Evolutionary conservation across 140 eudicot species (phyloP).

Genomic region (Bidens hawaiensis): DNA sequence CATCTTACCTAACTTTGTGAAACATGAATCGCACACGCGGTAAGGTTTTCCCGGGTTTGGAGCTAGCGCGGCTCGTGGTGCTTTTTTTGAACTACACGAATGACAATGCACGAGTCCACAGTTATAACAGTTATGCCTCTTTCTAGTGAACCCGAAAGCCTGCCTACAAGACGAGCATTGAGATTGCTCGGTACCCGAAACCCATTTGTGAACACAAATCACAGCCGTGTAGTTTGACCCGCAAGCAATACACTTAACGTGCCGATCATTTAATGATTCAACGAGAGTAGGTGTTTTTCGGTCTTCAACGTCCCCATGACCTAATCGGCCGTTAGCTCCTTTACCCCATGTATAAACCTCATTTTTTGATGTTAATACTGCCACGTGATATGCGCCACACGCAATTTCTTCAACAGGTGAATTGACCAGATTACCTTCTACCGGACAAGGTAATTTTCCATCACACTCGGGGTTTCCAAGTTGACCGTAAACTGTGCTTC

Average conservation of each 20-base stretch:
- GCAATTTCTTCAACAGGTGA: conserved; percentile 74
- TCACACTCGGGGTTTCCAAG: conserved; percentile 79
- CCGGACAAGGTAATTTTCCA: conserved; percentile 75
- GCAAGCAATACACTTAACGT: conserved; percentile 68
- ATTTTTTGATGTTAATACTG: conserved; percentile 72
- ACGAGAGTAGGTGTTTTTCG: conserved; percentile 69
- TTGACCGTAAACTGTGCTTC: conserved; percentile 91
- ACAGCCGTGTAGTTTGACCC: conserved; percentile 85
- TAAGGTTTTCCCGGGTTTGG: conserved; percentile 86
- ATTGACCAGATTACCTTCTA: conserved; percentile 53
- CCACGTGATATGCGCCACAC: conserved; percentile 85
- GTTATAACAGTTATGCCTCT: conserved; percentile 84
- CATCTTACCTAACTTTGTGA: conserved; percentile 58
- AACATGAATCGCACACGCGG: conserved; percentile 92
- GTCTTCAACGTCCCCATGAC: conserved; percentile 90
- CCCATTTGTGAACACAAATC: conserved; percentile 95
- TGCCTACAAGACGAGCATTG: conserved; percentile 92
- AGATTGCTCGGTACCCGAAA: conserved; percentile 90
- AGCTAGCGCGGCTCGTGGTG: conserved; percentile 79
- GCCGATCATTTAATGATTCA: conserved; percentile 79
- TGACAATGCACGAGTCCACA: conserved; percentile 95
- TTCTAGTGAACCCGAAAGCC: conserved; percentile 91
- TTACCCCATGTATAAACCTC: conserved; percentile 98
- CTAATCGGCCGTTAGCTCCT: conserved; percentile 91
- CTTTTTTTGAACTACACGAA: conserved; percentile 82